Percentiles rank a stretch among this genome's conserved stretches.
phyloP scores from a whole-genome alignment of 306 rosid genomes.

The Pterocarpus macrocarpus region DNA sequence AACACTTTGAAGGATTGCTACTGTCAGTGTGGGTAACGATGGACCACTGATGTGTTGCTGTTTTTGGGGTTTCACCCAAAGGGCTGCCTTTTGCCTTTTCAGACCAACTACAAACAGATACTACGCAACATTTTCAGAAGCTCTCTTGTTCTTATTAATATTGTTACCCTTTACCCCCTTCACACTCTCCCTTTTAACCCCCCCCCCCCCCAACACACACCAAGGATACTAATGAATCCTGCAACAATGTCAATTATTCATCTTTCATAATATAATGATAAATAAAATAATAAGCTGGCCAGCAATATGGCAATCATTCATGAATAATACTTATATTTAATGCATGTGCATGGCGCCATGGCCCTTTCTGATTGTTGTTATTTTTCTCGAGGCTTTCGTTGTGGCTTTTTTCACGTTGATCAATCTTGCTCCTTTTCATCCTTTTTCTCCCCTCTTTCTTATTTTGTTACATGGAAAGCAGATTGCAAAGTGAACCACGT shows the following conservation, averaged over 20 bases:
- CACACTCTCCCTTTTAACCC: conserved; percentile 27
- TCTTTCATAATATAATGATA: neutral
- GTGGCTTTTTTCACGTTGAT: conserved; percentile 33
- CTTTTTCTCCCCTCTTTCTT: conserved; percentile 35
- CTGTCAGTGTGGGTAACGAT: conserved; percentile 51
- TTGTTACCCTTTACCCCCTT: neutral
- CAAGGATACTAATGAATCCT: neutral
- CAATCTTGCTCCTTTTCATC: neutral
- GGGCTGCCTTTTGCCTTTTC: conserved; percentile 73
- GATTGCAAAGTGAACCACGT: conserved; percentile 17
- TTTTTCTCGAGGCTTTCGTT: conserved; percentile 46
- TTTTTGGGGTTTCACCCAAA: conserved; percentile 82
- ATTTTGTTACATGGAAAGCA: conserved; percentile 40
- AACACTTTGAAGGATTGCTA: conserved; percentile 56
- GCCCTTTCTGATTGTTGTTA: conserved; percentile 34
- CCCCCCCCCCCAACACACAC: too few relatives aligned
- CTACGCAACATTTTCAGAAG: conserved; percentile 51
- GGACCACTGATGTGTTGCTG: conserved; percentile 75
- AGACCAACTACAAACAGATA: conserved; percentile 66
- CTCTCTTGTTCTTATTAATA: conserved; percentile 32
- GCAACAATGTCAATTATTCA: conserved; percentile 23
- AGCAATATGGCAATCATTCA: conserved; percentile 23
- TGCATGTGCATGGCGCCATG: conserved; percentile 38
- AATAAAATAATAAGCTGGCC: neutral
- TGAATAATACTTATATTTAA: conserved; percentile 11